These are phyloP conservation scores for Graphium sp. DNA, from an alignment of 2,329 filamentous ascomycete species.

Conservation along the genomic window DNA sequence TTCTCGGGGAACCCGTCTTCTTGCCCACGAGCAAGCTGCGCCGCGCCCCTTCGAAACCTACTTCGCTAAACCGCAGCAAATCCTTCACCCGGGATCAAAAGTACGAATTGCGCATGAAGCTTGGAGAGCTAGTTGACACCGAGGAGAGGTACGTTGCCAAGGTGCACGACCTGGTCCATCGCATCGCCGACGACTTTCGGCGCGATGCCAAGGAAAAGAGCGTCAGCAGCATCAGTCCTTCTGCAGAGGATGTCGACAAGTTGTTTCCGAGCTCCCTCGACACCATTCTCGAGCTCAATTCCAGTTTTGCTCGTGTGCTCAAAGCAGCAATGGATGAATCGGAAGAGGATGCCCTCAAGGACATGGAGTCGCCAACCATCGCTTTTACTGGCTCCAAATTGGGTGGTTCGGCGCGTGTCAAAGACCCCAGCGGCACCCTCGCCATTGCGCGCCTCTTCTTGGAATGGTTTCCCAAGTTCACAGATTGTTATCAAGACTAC, in stretches of 20 bases:
- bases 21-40: conserved; percentile 71
- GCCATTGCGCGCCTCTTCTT: conserved; percentile 67
- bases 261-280: conserved; percentile 73
- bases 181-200: conserved; percentile 67
- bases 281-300: conserved; percentile 66
- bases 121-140: conserved; percentile 81
- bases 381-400: conserved; percentile 22
- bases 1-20: conserved; percentile 73
- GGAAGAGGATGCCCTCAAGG: conserved; percentile 61
- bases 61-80: conserved; percentile 59
- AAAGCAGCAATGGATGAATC: conserved; percentile 65
- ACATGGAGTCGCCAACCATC: conserved; percentile 46
- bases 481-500: conserved; percentile 82
- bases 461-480: conserved; percentile 88
- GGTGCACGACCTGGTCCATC: conserved; percentile 65
- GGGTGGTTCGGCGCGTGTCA: conserved; percentile 27
- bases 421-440: conserved; percentile 63
- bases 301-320: conserved; percentile 62
- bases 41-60: conserved; percentile 75
- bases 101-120: conserved; percentile 67
- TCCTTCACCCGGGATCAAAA: conserved; percentile 71
- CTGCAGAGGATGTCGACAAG: conserved; percentile 52
- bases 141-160: conserved; percentile 90
- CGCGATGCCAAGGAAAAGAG: conserved; percentile 44
- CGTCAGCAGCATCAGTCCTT: conserved; percentile 50